A percentile compares a stretch with the other conserved stretches of the same genome.
Conservation (phyloP, 2,329 filamentous ascomycete genomes). For the Colletotrichum spinosum region DNA sequence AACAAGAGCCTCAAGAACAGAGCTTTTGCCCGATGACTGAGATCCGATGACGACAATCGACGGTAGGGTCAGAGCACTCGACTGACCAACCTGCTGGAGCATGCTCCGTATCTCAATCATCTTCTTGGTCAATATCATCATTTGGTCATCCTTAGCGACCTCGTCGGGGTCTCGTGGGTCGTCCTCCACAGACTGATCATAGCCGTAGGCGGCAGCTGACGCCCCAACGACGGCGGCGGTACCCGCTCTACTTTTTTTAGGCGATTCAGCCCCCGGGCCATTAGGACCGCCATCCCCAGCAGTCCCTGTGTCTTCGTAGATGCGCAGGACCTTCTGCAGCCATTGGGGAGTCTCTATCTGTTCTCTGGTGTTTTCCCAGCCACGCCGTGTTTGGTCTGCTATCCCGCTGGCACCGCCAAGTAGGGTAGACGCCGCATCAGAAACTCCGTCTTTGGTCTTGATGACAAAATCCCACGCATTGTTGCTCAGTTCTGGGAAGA, state of each 20-base stretch:
- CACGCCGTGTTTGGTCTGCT: conserved; percentile 81
- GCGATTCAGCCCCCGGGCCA: conserved; percentile 63
- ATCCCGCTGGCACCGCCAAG: conserved; percentile 80
- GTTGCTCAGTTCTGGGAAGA: conserved; percentile 74
- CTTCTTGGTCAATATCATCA: conserved; percentile 99
- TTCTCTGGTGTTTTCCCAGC: conserved; percentile 87
- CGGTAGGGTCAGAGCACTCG: conserved; percentile 85
- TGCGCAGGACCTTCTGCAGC: conserved; percentile 78
- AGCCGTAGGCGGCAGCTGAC: conserved; percentile 82
- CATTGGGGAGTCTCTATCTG: conserved; percentile 78
- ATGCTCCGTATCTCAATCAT: conserved; percentile 99
- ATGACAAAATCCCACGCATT: conserved; percentile 82
- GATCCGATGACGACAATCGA: conserved; percentile 99
- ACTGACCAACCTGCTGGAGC: conserved; percentile 91
- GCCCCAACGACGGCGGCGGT: conserved; percentile 76
- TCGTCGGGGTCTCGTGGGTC: conserved; percentile 71
- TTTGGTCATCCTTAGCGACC: conserved; percentile 90
- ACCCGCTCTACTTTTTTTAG: conserved; percentile 70
- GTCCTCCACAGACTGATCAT: conserved; percentile 76
- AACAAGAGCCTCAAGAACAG: conserved; percentile 95
- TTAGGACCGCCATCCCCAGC: conserved; percentile 57
- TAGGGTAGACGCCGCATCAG: conserved; percentile 74
- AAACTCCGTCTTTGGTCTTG: conserved; percentile 77
- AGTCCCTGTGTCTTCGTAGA: conserved; percentile 70
- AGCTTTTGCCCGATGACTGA: conserved; percentile 98